A percentile compares a stretch with the other conserved stretches of the same genome.
Evolutionary conservation across 768 basidiomycete genomes (phyloP).

Genomic region (Boletus sp.): DNA sequence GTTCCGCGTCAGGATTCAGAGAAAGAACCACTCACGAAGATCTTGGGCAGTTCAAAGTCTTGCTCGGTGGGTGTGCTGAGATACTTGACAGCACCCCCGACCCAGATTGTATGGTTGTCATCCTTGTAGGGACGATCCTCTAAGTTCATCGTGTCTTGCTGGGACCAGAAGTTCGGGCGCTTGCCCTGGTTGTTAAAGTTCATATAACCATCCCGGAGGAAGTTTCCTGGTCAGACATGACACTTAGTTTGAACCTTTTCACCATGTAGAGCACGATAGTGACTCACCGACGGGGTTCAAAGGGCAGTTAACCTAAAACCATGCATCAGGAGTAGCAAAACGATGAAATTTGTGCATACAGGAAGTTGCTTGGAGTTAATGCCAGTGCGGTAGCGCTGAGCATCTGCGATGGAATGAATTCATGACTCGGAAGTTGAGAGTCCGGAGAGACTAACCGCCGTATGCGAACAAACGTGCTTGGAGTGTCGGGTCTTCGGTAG

Average conservation of each 20-base stretch:
- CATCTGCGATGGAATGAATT: conserved; percentile 23
- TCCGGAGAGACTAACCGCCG: conserved; percentile 34
- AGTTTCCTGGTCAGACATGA: conserved; percentile 30
- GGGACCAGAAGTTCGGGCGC: conserved; percentile 40
- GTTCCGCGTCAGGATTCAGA: background rate
- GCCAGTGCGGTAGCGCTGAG: conserved; percentile 40
- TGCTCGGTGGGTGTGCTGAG: conserved; percentile 36
- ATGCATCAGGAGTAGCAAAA: background rate
- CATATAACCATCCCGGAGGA: conserved; percentile 41
- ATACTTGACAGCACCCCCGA: conserved; percentile 39
- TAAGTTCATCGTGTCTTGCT: conserved; percentile 34
- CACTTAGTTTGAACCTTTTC: background rate
- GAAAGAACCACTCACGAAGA: conserved; percentile 23
- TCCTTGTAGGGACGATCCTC: conserved; percentile 35
- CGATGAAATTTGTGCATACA: conserved; percentile 7
- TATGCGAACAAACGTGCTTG: conserved; percentile 60
- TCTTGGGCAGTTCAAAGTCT: conserved; percentile 40
- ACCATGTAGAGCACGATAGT: background rate
- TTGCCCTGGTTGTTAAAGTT: conserved; percentile 37
- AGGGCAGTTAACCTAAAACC: conserved; percentile 35
- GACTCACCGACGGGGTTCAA: conserved; percentile 36
- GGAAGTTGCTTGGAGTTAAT: conserved; percentile 40
- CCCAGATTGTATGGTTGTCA: conserved; percentile 42
- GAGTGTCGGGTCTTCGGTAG: conserved; percentile 56
- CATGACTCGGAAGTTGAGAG: background rate